A percentile compares a stretch with the other conserved stretches of the same genome.
phyloP scores from a whole-genome alignment of 345 rosid genomes.

The Aquilaria sinensis region DNA sequence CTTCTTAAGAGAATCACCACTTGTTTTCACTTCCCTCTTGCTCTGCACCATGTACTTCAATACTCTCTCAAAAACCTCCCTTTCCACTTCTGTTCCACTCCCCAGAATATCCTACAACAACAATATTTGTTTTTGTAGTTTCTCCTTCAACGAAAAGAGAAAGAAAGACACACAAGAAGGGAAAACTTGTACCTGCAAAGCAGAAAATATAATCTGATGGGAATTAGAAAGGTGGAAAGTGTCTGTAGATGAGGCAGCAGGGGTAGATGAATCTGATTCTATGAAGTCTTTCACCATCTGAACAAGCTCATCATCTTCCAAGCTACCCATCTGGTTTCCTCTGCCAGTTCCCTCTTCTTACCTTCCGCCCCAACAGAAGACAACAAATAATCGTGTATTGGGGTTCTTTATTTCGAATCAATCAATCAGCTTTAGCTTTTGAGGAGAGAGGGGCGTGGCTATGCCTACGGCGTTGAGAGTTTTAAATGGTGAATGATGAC shows the following conservation, averaged over 20 bases:
- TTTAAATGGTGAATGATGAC: slow-evolving; percentile 16
- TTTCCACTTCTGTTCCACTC: slow-evolving; percentile 25
- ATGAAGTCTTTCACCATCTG: slow-evolving; percentile 59
- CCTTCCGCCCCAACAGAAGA: too few species aligned
- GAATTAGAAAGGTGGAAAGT: slow-evolving; percentile 7
- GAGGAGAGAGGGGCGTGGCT: background rate
- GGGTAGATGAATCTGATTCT: slow-evolving; percentile 34
- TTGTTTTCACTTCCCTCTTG: slow-evolving; percentile 19
- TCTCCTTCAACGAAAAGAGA: too few species aligned
- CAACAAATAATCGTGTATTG: too few species aligned
- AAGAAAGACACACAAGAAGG: too few species aligned
- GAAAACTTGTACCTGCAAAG: slow-evolving; percentile 29
- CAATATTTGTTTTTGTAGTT: too few species aligned
- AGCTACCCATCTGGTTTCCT: slow-evolving; percentile 14
- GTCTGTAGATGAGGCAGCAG: slow-evolving; percentile 15
- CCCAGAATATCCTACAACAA: slow-evolving; percentile 31
- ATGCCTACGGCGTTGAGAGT: slow-evolving; percentile 14
- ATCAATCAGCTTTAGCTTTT: background rate
- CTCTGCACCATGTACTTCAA: slow-evolving; percentile 25
- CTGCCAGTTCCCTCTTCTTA: background rate
- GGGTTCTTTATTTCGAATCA: background rate
- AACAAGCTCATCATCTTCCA: slow-evolving; percentile 41
- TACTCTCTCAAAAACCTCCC: slow-evolving; percentile 23
- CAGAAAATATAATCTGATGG: slow-evolving; percentile 12
- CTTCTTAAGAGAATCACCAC: slow-evolving; percentile 16